Evolutionary conservation across 2,329 filamentous ascomycete species (phyloP).

Genomic region (Penicillium decumbens): DNA sequence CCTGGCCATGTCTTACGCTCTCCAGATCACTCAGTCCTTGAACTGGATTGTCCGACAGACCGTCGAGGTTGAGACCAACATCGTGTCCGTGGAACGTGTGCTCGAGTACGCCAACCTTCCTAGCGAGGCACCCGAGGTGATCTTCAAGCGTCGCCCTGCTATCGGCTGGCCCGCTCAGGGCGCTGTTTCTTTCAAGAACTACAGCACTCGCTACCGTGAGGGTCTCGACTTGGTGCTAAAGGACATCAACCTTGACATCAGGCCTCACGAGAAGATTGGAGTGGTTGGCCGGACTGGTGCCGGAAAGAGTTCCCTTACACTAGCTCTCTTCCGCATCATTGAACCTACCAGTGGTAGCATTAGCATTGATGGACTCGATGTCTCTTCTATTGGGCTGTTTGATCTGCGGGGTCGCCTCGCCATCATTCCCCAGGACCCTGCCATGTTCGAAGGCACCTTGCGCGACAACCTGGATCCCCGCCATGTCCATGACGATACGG

Average conservation of each 20-base stretch:
- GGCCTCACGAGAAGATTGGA: slow-evolving; percentile 95
- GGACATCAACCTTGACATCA: slow-evolving; percentile 86
- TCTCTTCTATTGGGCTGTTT: slow-evolving; percentile 80
- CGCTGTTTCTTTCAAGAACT: slow-evolving; percentile 84
- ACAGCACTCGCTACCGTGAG: slow-evolving; percentile 86
- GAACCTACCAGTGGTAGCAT: slow-evolving; percentile 79
- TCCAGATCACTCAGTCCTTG: slow-evolving; percentile 93
- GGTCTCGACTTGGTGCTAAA: slow-evolving; percentile 89
- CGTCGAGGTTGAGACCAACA: slow-evolving; percentile 99
- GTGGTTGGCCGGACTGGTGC: slow-evolving; percentile 94
- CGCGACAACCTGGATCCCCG: slow-evolving; percentile 94
- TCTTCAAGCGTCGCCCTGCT: slow-evolving; percentile 78
- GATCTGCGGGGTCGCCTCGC: slow-evolving; percentile 85
- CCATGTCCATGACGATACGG: slow-evolving; percentile 92
- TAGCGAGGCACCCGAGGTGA: slow-evolving; percentile 90
- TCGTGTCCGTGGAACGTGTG: slow-evolving; percentile 95
- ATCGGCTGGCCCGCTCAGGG: slow-evolving; percentile 90
- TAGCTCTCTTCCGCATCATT: slow-evolving; percentile 92
- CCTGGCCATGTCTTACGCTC: slow-evolving; percentile 91
- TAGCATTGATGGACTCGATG: slow-evolving; percentile 81
- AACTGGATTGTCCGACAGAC: slow-evolving; percentile 99
- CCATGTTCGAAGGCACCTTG: slow-evolving; percentile 87
- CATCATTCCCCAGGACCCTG: slow-evolving; percentile 96
- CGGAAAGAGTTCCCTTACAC: slow-evolving; percentile 88
- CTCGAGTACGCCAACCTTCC: slow-evolving; percentile 90